Evolutionary conservation across 352 stramenopile genomes (phyloP), one percentile per base, ranked within the genome.

Genomic region (Globisporangium paddicum): DNA sequence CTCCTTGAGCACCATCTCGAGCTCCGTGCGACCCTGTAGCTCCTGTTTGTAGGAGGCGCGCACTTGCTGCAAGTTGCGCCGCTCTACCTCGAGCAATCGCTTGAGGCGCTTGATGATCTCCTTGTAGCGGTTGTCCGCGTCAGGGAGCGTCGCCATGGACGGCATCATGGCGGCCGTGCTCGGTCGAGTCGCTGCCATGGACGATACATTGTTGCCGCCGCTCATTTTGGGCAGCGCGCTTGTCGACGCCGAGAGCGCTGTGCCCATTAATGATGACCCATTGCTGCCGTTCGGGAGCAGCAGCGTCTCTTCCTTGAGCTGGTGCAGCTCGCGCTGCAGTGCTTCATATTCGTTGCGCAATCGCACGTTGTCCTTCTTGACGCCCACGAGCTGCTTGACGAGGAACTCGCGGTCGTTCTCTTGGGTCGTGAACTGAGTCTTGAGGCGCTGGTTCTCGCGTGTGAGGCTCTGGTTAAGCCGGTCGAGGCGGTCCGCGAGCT

Each of bases 341-440:
- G 55, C 53, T 3, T 90, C 79, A 26, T 81, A 60, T 48, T 88
- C 81, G 55, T 79, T 71, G 40, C 87, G 68, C 3, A 96, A 62
- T 14, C 80, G 74, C 32, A 86, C 83, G 40, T 97, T 97, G 55
- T 98, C 91, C 63, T 97, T 97, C 68, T 96, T 96, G 34, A 94
- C 85, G 3, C 71, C 82, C 30, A 97, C 91, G 18, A 97, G 84
- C 67, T 98, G 87, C 63, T 89, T 89, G 16, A 98, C 87, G 23
- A 98, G 82, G 47, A 96, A 97, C 60, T 97, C 87, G n/a, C 92
- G 77, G 71, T 98, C 92, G 59, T 97, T 93, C 58, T 98, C 89
- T 68, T 98, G 88, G 10, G 79, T 95, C 51, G 91, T 90, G 55
- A 96, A 97, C 59, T 97, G 86, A 1, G 81, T 90, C 65, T 96